Evolutionary conservation across 83 land plant genomes (phyloP).

Genomic region (Diphasiastrum complanatum): DNA sequence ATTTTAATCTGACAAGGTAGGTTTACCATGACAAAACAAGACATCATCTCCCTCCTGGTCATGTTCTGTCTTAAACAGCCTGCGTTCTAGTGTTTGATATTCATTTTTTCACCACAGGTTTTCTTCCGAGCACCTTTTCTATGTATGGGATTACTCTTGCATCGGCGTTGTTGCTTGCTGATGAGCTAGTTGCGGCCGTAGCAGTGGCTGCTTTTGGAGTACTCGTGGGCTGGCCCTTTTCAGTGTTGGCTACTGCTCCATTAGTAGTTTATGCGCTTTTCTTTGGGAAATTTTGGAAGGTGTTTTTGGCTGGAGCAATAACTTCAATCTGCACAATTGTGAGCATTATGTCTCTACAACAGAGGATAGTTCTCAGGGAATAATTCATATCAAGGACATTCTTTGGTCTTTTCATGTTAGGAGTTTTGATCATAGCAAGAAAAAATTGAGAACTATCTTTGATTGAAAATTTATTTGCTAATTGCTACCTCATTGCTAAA

Average conservation of each 20-base stretch:
- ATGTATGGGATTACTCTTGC: slow-evolving; percentile 89
- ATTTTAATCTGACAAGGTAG: too few relatives aligned
- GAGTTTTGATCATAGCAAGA: too few relatives aligned
- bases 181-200: slow-evolving; percentile 57
- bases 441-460: too few relatives aligned
- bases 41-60: background rate
- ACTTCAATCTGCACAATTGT: slow-evolving; percentile 59
- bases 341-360: slow-evolving; percentile 24
- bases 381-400: background rate
- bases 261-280: slow-evolving; percentile 55
- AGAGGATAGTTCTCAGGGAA: slow-evolving; percentile 2
- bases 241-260: slow-evolving; percentile 72
- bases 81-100: background rate
- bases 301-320: slow-evolving; percentile 54
- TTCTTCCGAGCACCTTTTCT: slow-evolving; percentile 92
- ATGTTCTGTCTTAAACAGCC: background rate
- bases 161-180: slow-evolving; percentile 66
- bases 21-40: too few relatives aligned
- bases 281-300: slow-evolving; percentile 42
- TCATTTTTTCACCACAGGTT: slow-evolving; percentile 69
- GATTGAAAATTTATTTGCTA: too few relatives aligned
- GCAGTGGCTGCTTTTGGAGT: slow-evolving; percentile 75
- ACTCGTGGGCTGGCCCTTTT: slow-evolving; percentile 98
- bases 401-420: background rate
- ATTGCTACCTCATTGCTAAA: too few relatives aligned